A percentile compares a stretch with the other conserved stretches of the same genome.
Evolutionary conservation across 345 rosid species (phyloP).

Genomic region (Lumnitzera littorea): DNA sequence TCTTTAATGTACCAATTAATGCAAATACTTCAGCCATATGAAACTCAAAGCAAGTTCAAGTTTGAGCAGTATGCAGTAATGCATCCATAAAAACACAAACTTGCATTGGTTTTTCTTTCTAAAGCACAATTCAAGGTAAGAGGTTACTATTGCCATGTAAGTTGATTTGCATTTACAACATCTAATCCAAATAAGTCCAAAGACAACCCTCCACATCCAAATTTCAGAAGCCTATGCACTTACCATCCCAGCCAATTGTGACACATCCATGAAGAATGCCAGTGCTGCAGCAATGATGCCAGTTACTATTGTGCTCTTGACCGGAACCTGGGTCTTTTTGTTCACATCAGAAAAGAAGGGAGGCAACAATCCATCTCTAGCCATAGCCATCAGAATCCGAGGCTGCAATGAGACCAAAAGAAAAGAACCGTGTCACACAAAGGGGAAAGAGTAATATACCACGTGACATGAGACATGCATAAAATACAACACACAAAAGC

Average conservation of each 20-base stretch:
- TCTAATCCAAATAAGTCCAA: background rate
- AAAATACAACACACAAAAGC: too few species aligned
- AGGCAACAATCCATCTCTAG: constrained; percentile 90
- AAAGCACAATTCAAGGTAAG: too few species aligned
- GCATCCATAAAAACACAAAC: too few species aligned
- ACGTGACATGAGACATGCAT: background rate
- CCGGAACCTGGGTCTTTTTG: constrained; percentile 60
- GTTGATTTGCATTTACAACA: background rate
- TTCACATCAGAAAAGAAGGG: constrained; percentile 73
- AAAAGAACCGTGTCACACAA: background rate
- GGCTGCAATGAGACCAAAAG: constrained; percentile 38
- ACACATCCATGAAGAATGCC: constrained; percentile 78
- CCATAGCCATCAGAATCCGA: constrained; percentile 89
- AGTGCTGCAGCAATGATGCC: constrained; percentile 64
- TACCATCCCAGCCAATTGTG: constrained; percentile 90
- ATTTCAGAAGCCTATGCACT: constrained; percentile 5
- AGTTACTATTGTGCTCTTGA: constrained; percentile 67
- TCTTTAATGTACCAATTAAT: too few species aligned
- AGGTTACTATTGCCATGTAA: background rate
- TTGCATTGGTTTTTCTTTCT: too few species aligned
- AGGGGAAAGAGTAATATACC: background rate
- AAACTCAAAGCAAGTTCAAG: too few species aligned
- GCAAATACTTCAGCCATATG: too few species aligned
- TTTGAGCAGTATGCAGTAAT: too few species aligned
- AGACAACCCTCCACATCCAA: background rate